Evolutionary conservation across 202 grass and related monocot genomes (phyloP).

Genomic region (Panicum hallii): DNA sequence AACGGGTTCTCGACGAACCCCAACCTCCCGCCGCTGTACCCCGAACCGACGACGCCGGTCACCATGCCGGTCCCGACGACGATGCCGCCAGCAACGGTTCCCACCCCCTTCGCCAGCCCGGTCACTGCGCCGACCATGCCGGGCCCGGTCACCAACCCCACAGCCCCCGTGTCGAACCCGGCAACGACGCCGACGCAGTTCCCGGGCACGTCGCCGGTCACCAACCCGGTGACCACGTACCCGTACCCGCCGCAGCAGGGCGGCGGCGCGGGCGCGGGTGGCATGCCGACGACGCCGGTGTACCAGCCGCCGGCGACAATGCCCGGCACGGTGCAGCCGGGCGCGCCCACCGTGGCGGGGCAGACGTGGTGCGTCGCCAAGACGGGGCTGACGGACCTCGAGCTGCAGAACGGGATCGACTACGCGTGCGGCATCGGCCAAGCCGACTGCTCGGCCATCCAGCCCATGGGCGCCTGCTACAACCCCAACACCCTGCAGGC

Average conservation of each 20-base stretch:
- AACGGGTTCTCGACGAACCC: slow-evolving; percentile 48
- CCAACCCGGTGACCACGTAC: slow-evolving; percentile 72
- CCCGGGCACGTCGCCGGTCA: slow-evolving; percentile 59
- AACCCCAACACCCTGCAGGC: slow-evolving; percentile 79
- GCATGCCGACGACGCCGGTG: slow-evolving; percentile 36
- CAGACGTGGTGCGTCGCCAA: slow-evolving; percentile 90
- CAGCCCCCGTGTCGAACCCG: slow-evolving; percentile 69
- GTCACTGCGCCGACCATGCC: slow-evolving; percentile 48
- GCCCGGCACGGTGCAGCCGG: slow-evolving; percentile 59
- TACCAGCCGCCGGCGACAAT: slow-evolving; percentile 45
- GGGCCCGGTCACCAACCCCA: slow-evolving; percentile 38
- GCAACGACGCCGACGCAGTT: slow-evolving; percentile 57
- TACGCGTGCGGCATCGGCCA: slow-evolving; percentile 86
- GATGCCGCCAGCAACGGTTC: slow-evolving; percentile 23
- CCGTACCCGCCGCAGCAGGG: slow-evolving; percentile 58
- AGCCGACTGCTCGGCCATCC: slow-evolving; percentile 84
- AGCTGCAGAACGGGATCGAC: slow-evolving; percentile 73
- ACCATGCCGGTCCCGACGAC: slow-evolving; percentile 53
- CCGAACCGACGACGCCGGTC: slow-evolving; percentile 37
- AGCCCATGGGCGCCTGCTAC: slow-evolving; percentile 87
- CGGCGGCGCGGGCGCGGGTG: slow-evolving; percentile 24
- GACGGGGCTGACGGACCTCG: slow-evolving; percentile 54
- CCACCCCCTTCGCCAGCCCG: slow-evolving; percentile 50
- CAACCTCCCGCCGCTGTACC: slow-evolving; percentile 64
- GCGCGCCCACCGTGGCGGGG: slow-evolving; percentile 50